Evolutionary conservation across 345 rosid species (phyloP).

Genomic region (Melaleuca alternifolia): DNA sequence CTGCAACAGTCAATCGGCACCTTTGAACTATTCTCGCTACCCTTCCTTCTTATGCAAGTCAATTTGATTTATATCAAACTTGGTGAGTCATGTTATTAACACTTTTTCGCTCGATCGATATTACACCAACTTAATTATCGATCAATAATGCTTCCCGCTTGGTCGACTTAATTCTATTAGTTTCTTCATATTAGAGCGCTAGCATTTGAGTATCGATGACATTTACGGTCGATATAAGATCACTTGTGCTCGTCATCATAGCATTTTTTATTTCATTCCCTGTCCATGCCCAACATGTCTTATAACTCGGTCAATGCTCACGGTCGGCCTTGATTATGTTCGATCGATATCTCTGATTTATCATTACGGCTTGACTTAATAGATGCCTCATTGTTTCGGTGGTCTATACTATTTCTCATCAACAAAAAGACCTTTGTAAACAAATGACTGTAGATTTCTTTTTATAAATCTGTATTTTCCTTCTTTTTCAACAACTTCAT

Average conservation of each 20-base stretch:
- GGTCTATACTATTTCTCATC: too few relatives aligned
- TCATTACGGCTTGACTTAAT: too few relatives aligned
- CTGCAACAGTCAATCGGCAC: not conserved
- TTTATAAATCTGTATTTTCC: too few relatives aligned
- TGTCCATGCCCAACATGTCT: not conserved
- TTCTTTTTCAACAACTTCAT: too few relatives aligned
- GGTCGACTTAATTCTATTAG: not conserved
- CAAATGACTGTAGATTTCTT: too few relatives aligned
- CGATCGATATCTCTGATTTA: not conserved
- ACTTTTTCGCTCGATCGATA: not conserved
- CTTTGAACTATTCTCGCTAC: not conserved
- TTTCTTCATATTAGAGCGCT: accelerated
- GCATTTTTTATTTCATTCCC: not conserved
- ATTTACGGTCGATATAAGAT: not conserved
- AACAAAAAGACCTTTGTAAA: too few relatives aligned
- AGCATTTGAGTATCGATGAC: accelerated
- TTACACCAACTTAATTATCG: not conserved
- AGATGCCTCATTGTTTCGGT: too few relatives aligned
- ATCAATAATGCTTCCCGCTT: accelerated
- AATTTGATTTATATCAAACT: not conserved
- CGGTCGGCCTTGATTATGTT: not conserved
- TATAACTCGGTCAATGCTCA: accelerated
- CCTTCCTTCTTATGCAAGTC: not conserved
- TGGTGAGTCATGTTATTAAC: not conserved
- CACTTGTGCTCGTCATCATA: not conserved